Evolutionary conservation across 1,284 basidiomycete genomes (phyloP).

Genomic region (Pseudozyma pruni): DNA sequence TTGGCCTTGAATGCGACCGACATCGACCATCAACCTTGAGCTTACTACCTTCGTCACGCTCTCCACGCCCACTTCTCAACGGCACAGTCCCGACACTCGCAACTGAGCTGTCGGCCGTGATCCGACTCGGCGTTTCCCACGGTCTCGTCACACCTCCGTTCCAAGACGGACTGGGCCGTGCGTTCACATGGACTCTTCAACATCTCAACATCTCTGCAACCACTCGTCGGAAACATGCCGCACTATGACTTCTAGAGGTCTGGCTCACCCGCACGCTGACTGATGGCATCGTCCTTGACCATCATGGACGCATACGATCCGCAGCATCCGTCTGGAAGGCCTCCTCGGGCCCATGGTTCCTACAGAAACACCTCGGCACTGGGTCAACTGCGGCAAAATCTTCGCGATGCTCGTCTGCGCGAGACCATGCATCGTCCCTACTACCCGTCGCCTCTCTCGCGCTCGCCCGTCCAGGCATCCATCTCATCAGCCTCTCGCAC

Average conservation of each 20-base stretch:
- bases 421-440: constrained; percentile 30
- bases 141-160: neutral
- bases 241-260: neutral
- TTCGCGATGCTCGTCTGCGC: constrained; percentile 15
- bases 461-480: constrained; percentile 43
- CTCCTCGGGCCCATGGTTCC: neutral
- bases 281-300: neutral
- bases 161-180: neutral
- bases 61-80: no score
- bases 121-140: constrained; percentile 1
- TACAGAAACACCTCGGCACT: constrained; percentile 2
- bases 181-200: neutral
- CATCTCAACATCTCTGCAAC: constrained; percentile 8
- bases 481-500: constrained; percentile 40
- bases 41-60: no score
- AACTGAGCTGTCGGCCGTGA: neutral
- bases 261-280: neutral
- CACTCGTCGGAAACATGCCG: neutral
- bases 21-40: constrained; percentile 6
- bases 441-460: constrained; percentile 43
- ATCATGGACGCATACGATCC: constrained; percentile 7
- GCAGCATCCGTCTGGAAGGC: no score
- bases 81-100: neutral
- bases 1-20: constrained; percentile 6
- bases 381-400: constrained; percentile 20